phyloP scores from a whole-genome alignment of 2,329 filamentous ascomycete genomes.

The Pyrenochaeta sp. region DNA sequence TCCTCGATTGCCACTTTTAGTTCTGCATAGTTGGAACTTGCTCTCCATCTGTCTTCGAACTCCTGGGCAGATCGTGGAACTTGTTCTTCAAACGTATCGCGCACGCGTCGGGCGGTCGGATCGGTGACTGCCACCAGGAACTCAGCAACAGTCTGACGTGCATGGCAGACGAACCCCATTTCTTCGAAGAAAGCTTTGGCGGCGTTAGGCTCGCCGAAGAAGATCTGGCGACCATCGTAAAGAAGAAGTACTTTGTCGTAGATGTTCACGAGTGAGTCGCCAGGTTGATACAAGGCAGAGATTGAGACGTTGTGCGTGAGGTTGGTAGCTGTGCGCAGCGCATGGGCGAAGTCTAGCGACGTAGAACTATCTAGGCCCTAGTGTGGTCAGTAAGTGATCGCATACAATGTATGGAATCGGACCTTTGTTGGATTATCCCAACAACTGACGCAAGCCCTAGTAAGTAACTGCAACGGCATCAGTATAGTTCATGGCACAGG shows the following conservation, averaged over 20 bases:
- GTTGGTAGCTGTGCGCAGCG: too few relatives aligned
- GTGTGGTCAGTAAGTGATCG: slow-evolving; percentile 56
- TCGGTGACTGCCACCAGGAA: slow-evolving; percentile 75
- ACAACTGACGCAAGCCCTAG: slow-evolving; percentile 46
- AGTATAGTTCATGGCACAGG: too few relatives aligned
- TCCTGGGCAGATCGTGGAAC: slow-evolving; percentile 55
- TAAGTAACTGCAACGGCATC: background rate
- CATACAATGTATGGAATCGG: too few relatives aligned
- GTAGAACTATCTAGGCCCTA: slow-evolving; percentile 69
- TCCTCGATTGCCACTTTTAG: too few relatives aligned
- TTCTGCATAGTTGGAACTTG: background rate
- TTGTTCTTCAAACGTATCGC: slow-evolving; percentile 47
- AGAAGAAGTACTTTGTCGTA: slow-evolving; percentile 21
- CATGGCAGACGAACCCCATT: slow-evolving; percentile 66
- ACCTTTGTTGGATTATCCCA: slow-evolving; percentile 68
- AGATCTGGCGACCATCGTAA: slow-evolving; percentile 72
- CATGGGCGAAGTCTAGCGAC: slow-evolving; percentile 54
- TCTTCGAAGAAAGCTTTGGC: slow-evolving; percentile 72
- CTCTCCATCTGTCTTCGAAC: slow-evolving; percentile 57
- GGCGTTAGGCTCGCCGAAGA: slow-evolving; percentile 67
- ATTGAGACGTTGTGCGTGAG: too few relatives aligned
- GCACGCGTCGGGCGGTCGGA: slow-evolving; percentile 48
- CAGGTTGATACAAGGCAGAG: too few relatives aligned
- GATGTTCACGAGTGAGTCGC: too few relatives aligned
- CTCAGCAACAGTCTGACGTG: slow-evolving; percentile 70